Conservation (phyloP, 2,329 filamentous ascomycete genomes). For the Penicillium sp. region DNA sequence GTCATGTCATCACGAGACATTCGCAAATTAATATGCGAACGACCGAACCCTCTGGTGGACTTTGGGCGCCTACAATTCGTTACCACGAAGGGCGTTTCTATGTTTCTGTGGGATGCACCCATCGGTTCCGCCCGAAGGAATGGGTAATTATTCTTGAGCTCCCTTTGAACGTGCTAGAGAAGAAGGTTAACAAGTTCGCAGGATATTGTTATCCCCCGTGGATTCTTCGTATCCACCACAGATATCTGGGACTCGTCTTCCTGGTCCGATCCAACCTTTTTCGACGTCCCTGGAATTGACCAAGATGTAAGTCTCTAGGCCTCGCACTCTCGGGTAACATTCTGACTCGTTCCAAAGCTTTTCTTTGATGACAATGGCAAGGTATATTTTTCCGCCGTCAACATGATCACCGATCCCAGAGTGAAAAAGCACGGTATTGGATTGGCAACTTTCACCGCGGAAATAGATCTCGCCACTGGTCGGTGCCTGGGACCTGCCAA, state of each 20-base stretch:
- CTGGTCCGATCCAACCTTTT: slow-evolving; percentile 58
- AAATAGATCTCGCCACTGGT: background rate
- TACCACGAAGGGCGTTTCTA: background rate
- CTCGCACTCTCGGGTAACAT: background rate
- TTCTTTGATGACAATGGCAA: background rate
- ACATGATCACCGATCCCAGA: background rate
- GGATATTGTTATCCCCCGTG: slow-evolving; percentile 66
- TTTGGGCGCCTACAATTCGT: background rate
- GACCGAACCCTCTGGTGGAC: background rate
- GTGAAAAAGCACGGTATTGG: background rate
- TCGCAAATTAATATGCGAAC: background rate
- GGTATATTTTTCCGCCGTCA: background rate
- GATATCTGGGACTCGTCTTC: slow-evolving; percentile 32
- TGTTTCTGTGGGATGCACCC: background rate
- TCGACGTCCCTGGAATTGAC: slow-evolving; percentile 32
- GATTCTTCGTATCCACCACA: slow-evolving; percentile 62
- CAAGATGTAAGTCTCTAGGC: background rate
- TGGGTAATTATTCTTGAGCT: background rate
- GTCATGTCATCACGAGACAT: background rate
- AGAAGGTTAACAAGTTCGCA: background rate
- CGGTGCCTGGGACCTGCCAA: background rate
- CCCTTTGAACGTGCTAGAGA: background rate
- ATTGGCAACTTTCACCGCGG: background rate
- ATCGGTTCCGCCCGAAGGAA: background rate
- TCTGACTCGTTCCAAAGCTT: background rate